Percentiles rank a stretch among this genome's conserved stretches.
phyloP scores from a whole-genome alignment of 129 eudicot genomes.

The Centella asiatica region DNA sequence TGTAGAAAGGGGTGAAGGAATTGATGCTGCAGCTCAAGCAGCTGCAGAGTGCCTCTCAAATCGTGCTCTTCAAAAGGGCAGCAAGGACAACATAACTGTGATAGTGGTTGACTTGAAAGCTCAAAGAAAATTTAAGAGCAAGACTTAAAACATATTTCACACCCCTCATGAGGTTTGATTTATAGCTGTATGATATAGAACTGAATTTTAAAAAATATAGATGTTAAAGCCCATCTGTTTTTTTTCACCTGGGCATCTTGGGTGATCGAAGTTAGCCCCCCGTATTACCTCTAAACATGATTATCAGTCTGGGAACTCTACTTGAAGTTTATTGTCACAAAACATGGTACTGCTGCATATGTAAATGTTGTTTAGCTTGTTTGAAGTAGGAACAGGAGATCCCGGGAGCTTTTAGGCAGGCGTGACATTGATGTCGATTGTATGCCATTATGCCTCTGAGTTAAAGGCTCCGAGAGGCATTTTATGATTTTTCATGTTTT shows the following conservation, averaged over 20 bases:
- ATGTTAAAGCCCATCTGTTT: slow-evolving; percentile 32
- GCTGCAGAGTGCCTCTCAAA: slow-evolving; percentile 70
- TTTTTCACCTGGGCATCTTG: slow-evolving; percentile 34
- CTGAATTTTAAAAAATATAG: neutral
- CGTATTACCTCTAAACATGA: neutral
- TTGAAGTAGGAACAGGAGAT: slow-evolving; percentile 18
- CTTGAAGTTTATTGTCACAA: neutral
- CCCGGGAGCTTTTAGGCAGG: slow-evolving; percentile 6
- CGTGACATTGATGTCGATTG: slow-evolving; percentile 8
- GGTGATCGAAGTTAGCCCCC: slow-evolving; percentile 11
- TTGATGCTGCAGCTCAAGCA: slow-evolving; percentile 80
- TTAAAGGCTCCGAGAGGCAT: slow-evolving; percentile 27
- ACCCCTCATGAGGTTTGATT: slow-evolving; percentile 2
- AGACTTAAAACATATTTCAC: slow-evolving; percentile 25
- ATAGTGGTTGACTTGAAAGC: slow-evolving; percentile 74
- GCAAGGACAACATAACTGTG: slow-evolving; percentile 78
- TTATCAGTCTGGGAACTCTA: neutral
- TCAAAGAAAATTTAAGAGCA: slow-evolving; percentile 61
- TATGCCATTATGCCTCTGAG: slow-evolving; percentile 20
- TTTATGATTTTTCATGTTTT: neutral
- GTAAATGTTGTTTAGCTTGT: slow-evolving; percentile 14
- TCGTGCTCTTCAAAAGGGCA: slow-evolving; percentile 74
- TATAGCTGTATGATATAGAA: slow-evolving; percentile 22
- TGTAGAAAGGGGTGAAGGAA: slow-evolving; percentile 47
- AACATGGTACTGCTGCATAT: neutral